phyloP scores from a whole-genome alignment of 1,284 basidiomycete genomes.

The Heterobasidion annosum region DNA sequence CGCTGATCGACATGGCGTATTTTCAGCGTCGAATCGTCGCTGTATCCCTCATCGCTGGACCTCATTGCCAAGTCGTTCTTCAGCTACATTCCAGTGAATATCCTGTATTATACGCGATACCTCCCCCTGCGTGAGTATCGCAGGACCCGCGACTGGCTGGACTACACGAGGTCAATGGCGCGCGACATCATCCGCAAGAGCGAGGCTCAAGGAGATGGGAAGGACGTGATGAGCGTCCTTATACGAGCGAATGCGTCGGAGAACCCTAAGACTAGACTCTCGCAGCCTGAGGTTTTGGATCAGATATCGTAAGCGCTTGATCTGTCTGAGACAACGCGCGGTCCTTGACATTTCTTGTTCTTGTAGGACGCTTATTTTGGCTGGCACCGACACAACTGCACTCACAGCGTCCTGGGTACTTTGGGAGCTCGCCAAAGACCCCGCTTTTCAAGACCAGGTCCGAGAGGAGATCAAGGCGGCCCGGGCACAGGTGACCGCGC shows the following conservation, averaged over 20 bases:
- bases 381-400: conserved; percentile 25
- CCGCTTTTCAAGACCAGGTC: conserved; percentile 37
- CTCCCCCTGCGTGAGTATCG: conserved; percentile 16
- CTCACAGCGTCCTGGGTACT: conserved; percentile 21
- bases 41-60: conserved; percentile 12
- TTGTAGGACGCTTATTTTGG: conserved; percentile 19
- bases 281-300: conserved; percentile 18
- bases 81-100: conserved; percentile 14
- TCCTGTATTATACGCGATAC: conserved; percentile 16
- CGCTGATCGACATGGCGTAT: background rate
- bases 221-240: conserved; percentile 22
- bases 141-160: conserved; percentile 15
- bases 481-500: conserved; percentile 36
- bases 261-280: conserved; percentile 13
- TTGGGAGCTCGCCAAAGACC: conserved; percentile 36
- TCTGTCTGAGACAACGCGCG: background rate
- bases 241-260: conserved; percentile 16
- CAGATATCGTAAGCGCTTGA: conserved; percentile 15
- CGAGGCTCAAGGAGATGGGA: conserved; percentile 8
- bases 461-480: conserved; percentile 38
- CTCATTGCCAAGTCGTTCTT: conserved; percentile 16
- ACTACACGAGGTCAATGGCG: conserved; percentile 14
- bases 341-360: background rate
- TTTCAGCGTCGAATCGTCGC: conserved; percentile 12
- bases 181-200: conserved; percentile 13